Conservation (phyloP, 352 stramenopile species). For the Pythium periplocum region DNA sequence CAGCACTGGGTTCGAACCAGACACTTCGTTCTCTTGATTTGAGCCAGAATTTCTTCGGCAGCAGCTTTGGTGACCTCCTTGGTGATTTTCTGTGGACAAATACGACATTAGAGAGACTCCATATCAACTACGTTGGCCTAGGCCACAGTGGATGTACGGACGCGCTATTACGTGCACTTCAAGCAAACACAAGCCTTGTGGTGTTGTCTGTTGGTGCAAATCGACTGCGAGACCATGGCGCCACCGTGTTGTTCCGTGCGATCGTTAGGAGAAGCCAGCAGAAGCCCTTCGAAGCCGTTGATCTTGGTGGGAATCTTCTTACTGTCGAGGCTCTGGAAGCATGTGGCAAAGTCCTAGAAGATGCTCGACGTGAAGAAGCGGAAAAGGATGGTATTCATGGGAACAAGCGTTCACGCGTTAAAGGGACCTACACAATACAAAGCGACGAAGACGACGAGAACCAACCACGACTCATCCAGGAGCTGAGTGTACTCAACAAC, state of each 20-base stretch:
- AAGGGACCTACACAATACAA: not conserved
- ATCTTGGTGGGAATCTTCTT: conserved; percentile 75
- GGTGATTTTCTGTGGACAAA: conserved; percentile 61
- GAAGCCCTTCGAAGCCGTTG: conserved; percentile 39
- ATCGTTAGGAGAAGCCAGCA: conserved; percentile 35
- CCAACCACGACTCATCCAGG: conserved; percentile 24
- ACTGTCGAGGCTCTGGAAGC: conserved; percentile 35
- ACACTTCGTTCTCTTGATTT: conserved; percentile 56
- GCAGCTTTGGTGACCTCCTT: conserved; percentile 59
- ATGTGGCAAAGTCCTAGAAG: too few relatives aligned
- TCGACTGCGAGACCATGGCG: conserved; percentile 55
- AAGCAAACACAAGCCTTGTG: conserved; percentile 37
- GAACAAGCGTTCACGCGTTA: too few relatives aligned
- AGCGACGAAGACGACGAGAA: conserved; percentile 6
- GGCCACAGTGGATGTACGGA: conserved; percentile 42
- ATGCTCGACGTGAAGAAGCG: too few relatives aligned
- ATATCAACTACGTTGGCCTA: conserved; percentile 63
- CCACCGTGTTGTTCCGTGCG: conserved; percentile 36
- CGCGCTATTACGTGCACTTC: conserved; percentile 37
- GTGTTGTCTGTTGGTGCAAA: conserved; percentile 64
- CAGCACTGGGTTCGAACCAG: conserved; percentile 44
- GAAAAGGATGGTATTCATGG: too few relatives aligned
- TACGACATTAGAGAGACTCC: conserved; percentile 33
- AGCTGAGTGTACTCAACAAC: conserved; percentile 71
- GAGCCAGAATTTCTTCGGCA: conserved; percentile 72